Base-by-base conservation (phyloP, 129 eudicot species). In the Arctium minus region DNA sequence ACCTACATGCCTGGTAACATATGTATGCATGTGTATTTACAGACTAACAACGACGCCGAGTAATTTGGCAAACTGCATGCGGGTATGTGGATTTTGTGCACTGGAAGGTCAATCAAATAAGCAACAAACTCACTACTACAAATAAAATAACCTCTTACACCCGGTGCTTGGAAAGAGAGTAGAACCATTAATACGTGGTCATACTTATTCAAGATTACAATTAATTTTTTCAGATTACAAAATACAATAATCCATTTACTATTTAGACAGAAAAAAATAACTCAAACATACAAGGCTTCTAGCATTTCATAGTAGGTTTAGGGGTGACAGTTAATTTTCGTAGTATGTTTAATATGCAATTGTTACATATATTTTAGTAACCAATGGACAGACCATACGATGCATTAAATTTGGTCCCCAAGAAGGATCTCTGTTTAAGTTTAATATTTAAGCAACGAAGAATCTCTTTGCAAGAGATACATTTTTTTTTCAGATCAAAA, bases 391-490 rank as follows among this genome's bases (percentile, higher is more conserved):
- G 15, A 44, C 50, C 50, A 36, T 32, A 76, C 32, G 80, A 56
- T 7, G 36, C 72, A n/a, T 56, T 56, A 12, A 8, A 56, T 56
- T 32, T 33, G 42, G 33, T 60, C 44, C 37, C 32, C 71, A 2
- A 33, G 7, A 56, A 35, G 33, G 32, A 78, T 62, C 56, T 38
- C 35, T n/a, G 8, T 2, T 15, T 17, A 3, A 30, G 56, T 32
- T 5, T 36, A 35, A 50, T 39, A 17, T 50, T 50, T 36, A 50
- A 36, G 53, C 36, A 72, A 72, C 71, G 0, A 31, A 31, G 15
- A 30, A 79, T 44, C 75, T 40, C 75, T 39, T 68, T 79, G 33
- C 48, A 79, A 70, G 53, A 70, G 46, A 80, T 18, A 70, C 17
- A n/a, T 44, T 22, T 56, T 10, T 69, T 48, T 22, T 78, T 33